Base-by-base conservation (phyloP, 805 yeast genomes). In the Wickerhamiella shivajii region DNA sequence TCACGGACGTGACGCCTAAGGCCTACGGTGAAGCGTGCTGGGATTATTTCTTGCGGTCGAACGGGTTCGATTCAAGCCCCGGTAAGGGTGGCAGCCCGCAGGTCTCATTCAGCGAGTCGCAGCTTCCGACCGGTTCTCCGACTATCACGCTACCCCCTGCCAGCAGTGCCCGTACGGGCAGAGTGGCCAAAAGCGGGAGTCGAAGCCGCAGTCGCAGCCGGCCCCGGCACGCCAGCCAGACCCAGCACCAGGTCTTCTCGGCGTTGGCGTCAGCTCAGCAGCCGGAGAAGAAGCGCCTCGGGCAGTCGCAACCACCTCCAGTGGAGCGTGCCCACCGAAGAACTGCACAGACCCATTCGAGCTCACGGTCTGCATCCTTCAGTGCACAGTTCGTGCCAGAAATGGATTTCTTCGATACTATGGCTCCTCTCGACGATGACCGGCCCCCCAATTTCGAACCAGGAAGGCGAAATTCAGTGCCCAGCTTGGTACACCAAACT, bases 1-100 rank as follows among this genome's bases (percentile, higher is more conserved):
- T 81, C 40, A 78, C 92, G 4, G 87, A 92, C 2, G 65, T 80
- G 38, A 81, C 94, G 1, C 93, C 93, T 16, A 79, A 81, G 59
- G 76, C 80, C 5, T 81, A 81, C 47, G 93, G 93, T 33, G 93
- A 81, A 49, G 72, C 74, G 41, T 78, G 93, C 50, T 75, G 59
- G 60, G 53, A 53, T 33, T 44, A 40, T 24, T 31, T 47, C 12
- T 42, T 47, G 44, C 32, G 44, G 15, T 39, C 38, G 31, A 27
- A 46, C 17, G 46, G 44, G n/a, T 47, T 45, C 33, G 45, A 44
- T 12, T 37, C 44, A n/a, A 47, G 40, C 20, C 39, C 39, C 21
- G n/a, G n/a, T 42, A 42, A 27, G 42, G 9, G 34, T 42, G 14
- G 24, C 40, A 31, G 32, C 15, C 42, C 36, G 6, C 27, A 27